Conservation (phyloP, 1,139 yeast genomes). For the Taiozyma sp. region DNA sequence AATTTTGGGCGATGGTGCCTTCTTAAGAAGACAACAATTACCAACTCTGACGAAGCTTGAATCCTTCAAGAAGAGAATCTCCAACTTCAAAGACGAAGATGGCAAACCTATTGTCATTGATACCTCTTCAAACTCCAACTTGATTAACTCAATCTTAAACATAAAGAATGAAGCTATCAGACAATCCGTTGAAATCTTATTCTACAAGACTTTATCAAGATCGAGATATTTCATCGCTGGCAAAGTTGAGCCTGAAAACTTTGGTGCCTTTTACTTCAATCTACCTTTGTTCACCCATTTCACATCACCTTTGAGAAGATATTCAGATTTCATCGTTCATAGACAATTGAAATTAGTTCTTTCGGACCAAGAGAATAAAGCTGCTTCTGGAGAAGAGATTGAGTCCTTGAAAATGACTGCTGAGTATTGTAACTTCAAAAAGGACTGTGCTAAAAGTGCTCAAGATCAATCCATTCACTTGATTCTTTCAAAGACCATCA, state of each 20-base stretch:
- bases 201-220: conserved; percentile 78
- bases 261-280: conserved; percentile 76
- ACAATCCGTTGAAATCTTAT: conserved; percentile 71
- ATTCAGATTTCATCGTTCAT: conserved; percentile 89
- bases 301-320: conserved; percentile 88
- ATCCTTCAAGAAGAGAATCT: conserved; percentile 67
- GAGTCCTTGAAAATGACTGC: conserved; percentile 77
- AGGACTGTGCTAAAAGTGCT: conserved; percentile 89
- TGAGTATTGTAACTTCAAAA: conserved; percentile 92
- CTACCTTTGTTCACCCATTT: conserved; percentile 89
- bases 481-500: conserved; percentile 77
- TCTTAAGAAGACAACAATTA: conserved; percentile 82
- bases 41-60: conserved; percentile 84
- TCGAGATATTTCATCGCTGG: conserved; percentile 91
- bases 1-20: conserved; percentile 72
- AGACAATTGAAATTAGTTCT: conserved; percentile 78
- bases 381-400: conserved; percentile 38
- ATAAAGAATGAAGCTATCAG: conserved; percentile 64
- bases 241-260: conserved; percentile 73
- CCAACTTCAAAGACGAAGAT: conserved; percentile 50
- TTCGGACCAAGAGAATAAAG: conserved; percentile 26
- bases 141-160: conserved; percentile 65
- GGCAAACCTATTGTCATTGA: conserved; percentile 42
- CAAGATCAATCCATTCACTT: conserved; percentile 95
- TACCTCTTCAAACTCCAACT: conserved; percentile 66